These are phyloP conservation scores for Apiospora phragmitis DNA, from an alignment of 2,329 filamentous ascomycete genomes.

Conservation along the genomic window DNA sequence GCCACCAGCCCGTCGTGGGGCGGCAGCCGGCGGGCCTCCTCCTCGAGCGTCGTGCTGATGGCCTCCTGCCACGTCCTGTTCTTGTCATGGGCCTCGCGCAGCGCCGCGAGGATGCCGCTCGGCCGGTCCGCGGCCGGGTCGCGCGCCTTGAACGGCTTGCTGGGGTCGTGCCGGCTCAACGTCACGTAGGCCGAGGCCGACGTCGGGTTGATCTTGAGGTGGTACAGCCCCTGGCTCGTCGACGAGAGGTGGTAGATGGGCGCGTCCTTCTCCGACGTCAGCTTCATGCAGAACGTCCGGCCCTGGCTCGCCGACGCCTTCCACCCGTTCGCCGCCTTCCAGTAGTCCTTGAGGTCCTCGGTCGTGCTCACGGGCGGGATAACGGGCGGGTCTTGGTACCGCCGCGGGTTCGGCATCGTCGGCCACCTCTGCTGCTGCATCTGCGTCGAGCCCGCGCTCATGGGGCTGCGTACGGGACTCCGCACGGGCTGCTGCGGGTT, in stretches of 20 bases:
- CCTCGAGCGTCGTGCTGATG: slow-evolving; percentile 58
- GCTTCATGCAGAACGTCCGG: slow-evolving; percentile 58
- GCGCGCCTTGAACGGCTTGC: slow-evolving; percentile 50
- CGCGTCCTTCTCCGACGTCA: slow-evolving; percentile 57
- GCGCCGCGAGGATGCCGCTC: slow-evolving; percentile 31
- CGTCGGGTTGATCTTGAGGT: slow-evolving; percentile 63
- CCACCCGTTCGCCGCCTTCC: slow-evolving; percentile 72
- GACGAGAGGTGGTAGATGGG: slow-evolving; percentile 69
- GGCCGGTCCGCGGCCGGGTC: slow-evolving; percentile 36
- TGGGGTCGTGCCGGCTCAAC: slow-evolving; percentile 60
- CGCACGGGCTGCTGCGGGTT: slow-evolving; percentile 20
- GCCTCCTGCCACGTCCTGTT: slow-evolving; percentile 59
- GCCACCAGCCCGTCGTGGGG: slow-evolving; percentile 67
- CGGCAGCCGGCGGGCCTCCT: slow-evolving; percentile 50
- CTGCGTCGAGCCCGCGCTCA: slow-evolving; percentile 28
- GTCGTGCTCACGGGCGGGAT: slow-evolving; percentile 55
- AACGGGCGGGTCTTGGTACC: slow-evolving; percentile 42
- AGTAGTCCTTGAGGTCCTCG: slow-evolving; percentile 64
- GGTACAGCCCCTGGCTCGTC: slow-evolving; percentile 64
- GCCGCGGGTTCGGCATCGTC: slow-evolving; percentile 17
- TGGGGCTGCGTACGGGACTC: slow-evolving; percentile 33
- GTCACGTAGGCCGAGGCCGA: slow-evolving; percentile 63
- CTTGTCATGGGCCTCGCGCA: slow-evolving; percentile 30
- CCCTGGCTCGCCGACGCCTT: slow-evolving; percentile 61
- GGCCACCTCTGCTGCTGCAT: slow-evolving; percentile 29